Evolutionary conservation across 805 yeast species (phyloP).

Genomic region (Candida krabiensis): DNA sequence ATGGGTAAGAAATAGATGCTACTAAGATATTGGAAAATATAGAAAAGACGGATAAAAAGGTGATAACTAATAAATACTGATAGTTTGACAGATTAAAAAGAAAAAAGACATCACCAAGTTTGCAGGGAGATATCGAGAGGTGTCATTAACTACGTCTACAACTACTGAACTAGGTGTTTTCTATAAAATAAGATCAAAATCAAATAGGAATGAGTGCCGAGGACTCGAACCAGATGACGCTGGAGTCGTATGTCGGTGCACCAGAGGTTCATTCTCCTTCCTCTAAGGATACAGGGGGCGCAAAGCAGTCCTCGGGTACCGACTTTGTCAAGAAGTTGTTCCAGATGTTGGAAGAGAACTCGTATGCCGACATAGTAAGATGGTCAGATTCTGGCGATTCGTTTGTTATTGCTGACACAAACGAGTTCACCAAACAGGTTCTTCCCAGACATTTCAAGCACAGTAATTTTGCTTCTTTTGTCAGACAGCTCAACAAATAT

Average conservation of each 20-base stretch:
- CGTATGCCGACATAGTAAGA: constrained; percentile 71
- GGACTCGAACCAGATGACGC: neutral
- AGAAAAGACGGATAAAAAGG: no score
- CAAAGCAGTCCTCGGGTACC: constrained; percentile 20
- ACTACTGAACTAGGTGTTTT: no score
- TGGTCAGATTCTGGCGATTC: constrained; percentile 89
- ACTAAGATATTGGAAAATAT: no score
- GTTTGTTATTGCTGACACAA: constrained; percentile 86
- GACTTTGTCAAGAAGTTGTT: constrained; percentile 79
- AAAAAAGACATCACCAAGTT: no score
- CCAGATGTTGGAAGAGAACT: constrained; percentile 81
- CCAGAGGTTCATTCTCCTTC: constrained; percentile 5
- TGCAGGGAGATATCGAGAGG: no score
- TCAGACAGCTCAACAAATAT: constrained; percentile 92
- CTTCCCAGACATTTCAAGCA: constrained; percentile 94
- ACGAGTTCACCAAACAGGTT: constrained; percentile 84
- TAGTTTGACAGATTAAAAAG: no score
- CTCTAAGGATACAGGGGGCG: neutral
- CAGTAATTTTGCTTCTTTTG: constrained; percentile 91
- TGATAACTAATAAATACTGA: no score
- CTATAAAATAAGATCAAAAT: no score
- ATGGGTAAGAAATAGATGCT: no score
- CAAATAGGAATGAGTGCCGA: neutral
- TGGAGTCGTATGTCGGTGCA: neutral
- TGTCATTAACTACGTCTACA: no score